Base-by-base conservation (phyloP, 2,329 filamentous ascomycete genomes). In the Sporothrix sp. region DNA sequence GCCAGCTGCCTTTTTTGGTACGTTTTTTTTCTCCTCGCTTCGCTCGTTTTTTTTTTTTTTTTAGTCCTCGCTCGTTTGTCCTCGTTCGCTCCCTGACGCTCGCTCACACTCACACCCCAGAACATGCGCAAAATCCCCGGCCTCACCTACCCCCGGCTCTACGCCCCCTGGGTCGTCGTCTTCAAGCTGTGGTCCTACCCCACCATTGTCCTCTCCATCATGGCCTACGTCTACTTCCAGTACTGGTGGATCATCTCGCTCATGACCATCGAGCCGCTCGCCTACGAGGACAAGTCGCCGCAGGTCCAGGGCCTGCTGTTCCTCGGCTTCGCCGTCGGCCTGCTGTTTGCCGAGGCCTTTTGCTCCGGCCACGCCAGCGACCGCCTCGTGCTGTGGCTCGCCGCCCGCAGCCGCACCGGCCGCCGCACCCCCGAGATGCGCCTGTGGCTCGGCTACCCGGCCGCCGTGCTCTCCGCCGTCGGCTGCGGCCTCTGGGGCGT, bases 241-340 rank as follows among this genome's bases (percentile, higher is more conserved):
- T 79, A 79, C 58, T 79, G 59, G 74, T 79, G 75, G 74, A 65
- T 76, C 5, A 54, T 76, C 10, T 71, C 70, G 0, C 66, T 77
- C 18, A 71, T 78, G 50, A 76, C 74, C 3, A 68, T 75, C 64
- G 63, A 75, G 3, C 75, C 75, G 0, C 66, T 69, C 2, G 76
- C 75, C 21, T 79, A 79, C 53, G 59, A 59, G n/a, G 56, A 63
- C n/a, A 72, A 74, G 53, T 60, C 62, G 0, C 68, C 74, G 2
- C 63, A 75, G 40, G 70, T 71, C 27, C 75, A 78, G 56, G 75
- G 75, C 56, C 13, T 80, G 0, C 61, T 79, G 7, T 78, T 75
- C 53, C 57, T 78, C 8, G 76, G 76, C 0, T 60, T 81, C 3
- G 66, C 79, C 4, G 57, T 79, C 3, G 76, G 77, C 1, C 75